Evolutionary conservation across 805 yeast species (phyloP), one percentile per base, ranked within the genome.

Genomic region (Kurtzmaniella fragi): DNA sequence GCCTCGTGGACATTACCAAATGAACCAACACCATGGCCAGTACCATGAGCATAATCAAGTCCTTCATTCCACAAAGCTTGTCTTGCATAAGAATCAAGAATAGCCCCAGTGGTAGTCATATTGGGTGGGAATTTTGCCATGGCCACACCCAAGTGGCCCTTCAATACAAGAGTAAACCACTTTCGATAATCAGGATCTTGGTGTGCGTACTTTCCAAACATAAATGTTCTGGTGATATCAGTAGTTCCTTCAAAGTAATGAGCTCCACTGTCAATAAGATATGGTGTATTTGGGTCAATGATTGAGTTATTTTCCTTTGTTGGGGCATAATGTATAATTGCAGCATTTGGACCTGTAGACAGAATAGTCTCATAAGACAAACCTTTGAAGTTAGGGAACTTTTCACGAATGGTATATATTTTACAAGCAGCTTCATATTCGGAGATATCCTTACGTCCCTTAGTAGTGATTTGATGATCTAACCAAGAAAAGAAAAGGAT

Each of bases 1-100:
- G 95, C 93, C 54, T 95, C 96, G 58, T 93, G 99, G 13, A 93
- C 98, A 57, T 84, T 83, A 34, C 95, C 77, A 56, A 74, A 91
- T 15, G 90, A 74, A 2, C 96, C 98, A n/a, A 93, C 84, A 4
- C 99, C 99, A 61, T 93, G 99, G 2, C 98, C 96, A 0, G 98
- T 88, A 8, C 99, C 98, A 61, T 93, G 99, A 46, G 82, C 77
- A 57, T 85, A 93, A 57, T 86, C 93, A 35, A 87, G 67, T 0
- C 98, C 98, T 38, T 78, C 71, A 30, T 77, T 68, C 89, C 95
- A 85, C 43, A 93, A 64, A 38, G 77, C 82, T 59, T 83, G 89
- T 46, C 99, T 73, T 0, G 96, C 95, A 38, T 89, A 69, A 0
- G 79, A 67, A 55, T 93, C 99, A 27, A 93, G 76, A 52, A 78